phyloP scores from a whole-genome alignment of 176 grass and related monocot species.

The Poa annua region DNA sequence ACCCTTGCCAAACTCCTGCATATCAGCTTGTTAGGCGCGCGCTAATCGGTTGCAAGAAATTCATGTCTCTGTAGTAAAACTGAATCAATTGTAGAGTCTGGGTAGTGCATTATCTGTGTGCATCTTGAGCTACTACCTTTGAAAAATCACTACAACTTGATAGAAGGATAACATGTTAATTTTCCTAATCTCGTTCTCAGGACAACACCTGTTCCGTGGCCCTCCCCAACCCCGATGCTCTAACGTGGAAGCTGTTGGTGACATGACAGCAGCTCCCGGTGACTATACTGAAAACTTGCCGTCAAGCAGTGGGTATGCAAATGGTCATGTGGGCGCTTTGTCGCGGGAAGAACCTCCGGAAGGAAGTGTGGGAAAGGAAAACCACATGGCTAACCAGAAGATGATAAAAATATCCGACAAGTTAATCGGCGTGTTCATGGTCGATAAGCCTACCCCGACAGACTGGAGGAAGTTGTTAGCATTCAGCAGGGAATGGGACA shows the following conservation, averaged over 20 bases:
- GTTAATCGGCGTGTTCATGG: conserved; percentile 84
- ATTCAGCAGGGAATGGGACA: conserved; percentile 81
- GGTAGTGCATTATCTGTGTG: neutral
- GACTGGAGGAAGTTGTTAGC: conserved; percentile 91
- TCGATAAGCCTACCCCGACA: conserved; percentile 70
- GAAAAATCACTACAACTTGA: neutral
- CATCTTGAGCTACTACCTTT: neutral
- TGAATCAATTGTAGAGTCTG: neutral
- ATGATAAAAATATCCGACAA: conserved; percentile 84
- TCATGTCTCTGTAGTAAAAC: neutral
- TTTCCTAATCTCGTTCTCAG: conserved; percentile 49
- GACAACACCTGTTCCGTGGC: conserved; percentile 38
- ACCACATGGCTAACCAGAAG: conserved; percentile 42
- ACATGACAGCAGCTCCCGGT: conserved; percentile 41
- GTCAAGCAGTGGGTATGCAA: conserved; percentile 47
- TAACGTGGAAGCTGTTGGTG: conserved; percentile 50
- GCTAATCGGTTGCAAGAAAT: too few species aligned
- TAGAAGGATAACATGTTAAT: neutral
- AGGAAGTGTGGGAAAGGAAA: conserved; percentile 17
- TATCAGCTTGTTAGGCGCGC: too few species aligned
- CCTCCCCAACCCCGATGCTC: conserved; percentile 34
- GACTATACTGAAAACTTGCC: conserved; percentile 49
- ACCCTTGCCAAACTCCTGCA: too few species aligned
- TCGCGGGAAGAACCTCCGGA: conserved; percentile 27
- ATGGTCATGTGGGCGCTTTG: conserved; percentile 12